Percentiles rank a stretch among this genome's conserved stretches.
Conservation (phyloP, 2,329 filamentous ascomycete species). For the Colletotrichum siamense region DNA sequence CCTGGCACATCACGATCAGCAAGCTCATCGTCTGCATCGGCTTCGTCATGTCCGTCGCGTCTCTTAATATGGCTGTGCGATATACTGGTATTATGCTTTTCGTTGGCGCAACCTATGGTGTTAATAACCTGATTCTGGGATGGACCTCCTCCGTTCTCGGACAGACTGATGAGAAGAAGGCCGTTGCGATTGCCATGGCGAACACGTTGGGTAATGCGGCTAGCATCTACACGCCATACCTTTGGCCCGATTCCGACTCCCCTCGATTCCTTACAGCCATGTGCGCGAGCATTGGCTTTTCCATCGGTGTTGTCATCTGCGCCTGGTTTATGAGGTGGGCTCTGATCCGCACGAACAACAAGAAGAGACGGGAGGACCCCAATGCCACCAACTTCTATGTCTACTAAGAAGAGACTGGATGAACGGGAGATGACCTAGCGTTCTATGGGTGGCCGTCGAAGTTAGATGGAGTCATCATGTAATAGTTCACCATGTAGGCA, state of each 20-base stretch:
- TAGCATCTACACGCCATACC: slow-evolving; percentile 25
- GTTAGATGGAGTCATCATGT: background rate
- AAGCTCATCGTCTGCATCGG: slow-evolving; percentile 44
- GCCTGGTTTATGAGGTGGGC: slow-evolving; percentile 41
- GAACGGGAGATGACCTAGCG: fast-evolving
- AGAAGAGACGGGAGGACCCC: slow-evolving; percentile 28
- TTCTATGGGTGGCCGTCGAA: background rate
- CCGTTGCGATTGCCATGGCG: slow-evolving; percentile 41
- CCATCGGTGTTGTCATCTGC: slow-evolving; percentile 36
- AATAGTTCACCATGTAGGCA: background rate
- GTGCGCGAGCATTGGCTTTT: slow-evolving; percentile 28
- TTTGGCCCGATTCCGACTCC: slow-evolving; percentile 19
- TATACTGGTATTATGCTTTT: slow-evolving; percentile 40
- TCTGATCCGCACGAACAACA: slow-evolving; percentile 40
- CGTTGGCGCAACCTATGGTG: slow-evolving; percentile 33
- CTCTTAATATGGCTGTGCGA: slow-evolving; percentile 18
- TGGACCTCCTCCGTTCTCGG: slow-evolving; percentile 46
- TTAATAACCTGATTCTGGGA: slow-evolving; percentile 50
- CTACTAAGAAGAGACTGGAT: slow-evolving; percentile 21
- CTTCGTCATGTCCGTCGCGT: slow-evolving; percentile 28
- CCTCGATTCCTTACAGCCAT: slow-evolving; percentile 25
- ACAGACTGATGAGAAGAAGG: slow-evolving; percentile 53
- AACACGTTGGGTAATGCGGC: slow-evolving; percentile 22
- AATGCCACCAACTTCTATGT: slow-evolving; percentile 32
- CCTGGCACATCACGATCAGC: slow-evolving; percentile 51